These are phyloP conservation scores for Lactifluus echinatus DNA, from an alignment of 768 basidiomycete genomes.

Conservation along the genomic window DNA sequence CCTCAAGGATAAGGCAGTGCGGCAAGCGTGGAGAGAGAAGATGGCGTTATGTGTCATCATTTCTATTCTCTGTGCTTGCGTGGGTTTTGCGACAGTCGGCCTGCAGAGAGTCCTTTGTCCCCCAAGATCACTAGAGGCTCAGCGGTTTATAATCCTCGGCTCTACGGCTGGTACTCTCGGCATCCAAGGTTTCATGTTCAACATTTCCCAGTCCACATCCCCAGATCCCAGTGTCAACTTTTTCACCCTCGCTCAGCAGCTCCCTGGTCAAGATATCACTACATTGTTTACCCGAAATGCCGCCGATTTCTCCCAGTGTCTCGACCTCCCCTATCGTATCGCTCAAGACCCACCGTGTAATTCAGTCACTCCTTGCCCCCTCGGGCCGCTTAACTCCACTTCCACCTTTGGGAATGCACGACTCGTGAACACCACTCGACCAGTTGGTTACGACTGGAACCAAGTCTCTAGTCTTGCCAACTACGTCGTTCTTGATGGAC, in stretches of 20 bases:
- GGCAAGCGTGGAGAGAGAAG: conserved; percentile 98
- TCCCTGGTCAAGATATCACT: conserved; percentile 87
- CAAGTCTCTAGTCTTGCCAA: conserved; percentile 65
- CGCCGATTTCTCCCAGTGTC: conserved; percentile 58
- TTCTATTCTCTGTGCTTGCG: conserved; percentile 58
- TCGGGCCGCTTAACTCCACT: conserved; percentile 48
- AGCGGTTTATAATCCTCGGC: conserved; percentile 41
- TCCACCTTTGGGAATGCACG: conserved; percentile 52
- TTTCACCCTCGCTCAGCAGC: conserved; percentile 40
- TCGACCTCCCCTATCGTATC: conserved; percentile 49
- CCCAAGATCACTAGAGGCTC: conserved; percentile 37
- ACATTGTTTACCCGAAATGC: conserved; percentile 66
- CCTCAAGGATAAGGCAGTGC: conserved; percentile 64
- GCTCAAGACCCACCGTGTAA: conserved; percentile 73
- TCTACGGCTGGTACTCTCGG: conserved; percentile 56
- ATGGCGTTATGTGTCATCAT: conserved; percentile 88
- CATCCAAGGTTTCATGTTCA: conserved; percentile 69
- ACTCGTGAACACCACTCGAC: conserved; percentile 54
- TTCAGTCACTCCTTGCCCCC: conserved; percentile 50
- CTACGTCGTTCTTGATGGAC: conserved; percentile 87
- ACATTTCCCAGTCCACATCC: conserved; percentile 47
- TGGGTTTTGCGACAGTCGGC: conserved; percentile 93
- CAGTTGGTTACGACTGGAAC: conserved; percentile 87
- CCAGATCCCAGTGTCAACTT: conserved; percentile 47
- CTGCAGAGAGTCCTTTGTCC: conserved; percentile 91